Evolutionary conservation across 176 grass and related monocot species (phyloP).

Genomic region (Oryza coarctata): DNA sequence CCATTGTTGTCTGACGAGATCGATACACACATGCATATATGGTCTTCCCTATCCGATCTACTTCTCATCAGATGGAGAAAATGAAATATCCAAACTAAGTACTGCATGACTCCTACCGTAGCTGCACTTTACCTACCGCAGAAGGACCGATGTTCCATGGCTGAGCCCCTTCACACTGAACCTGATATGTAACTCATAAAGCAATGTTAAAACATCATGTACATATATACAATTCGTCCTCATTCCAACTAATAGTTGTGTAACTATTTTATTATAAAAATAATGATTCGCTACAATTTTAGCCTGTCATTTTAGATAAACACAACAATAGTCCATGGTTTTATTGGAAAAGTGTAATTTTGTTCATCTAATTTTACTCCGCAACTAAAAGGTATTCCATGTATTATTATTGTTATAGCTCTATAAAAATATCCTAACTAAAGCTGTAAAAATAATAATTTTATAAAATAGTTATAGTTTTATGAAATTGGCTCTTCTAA

Average conservation of each 20-base stretch:
- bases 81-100: neutral
- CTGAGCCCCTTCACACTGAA: neutral
- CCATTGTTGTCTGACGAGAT: neutral
- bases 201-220: neutral
- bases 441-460: too few relatives aligned
- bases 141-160: conserved; percentile 4
- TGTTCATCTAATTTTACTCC: too few relatives aligned
- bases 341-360: too few relatives aligned
- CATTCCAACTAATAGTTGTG: neutral
- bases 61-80: neutral
- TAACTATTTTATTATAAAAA: too few relatives aligned
- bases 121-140: conserved; percentile 17
- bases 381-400: too few relatives aligned
- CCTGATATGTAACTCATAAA: neutral
- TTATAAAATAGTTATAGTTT: too few relatives aligned
- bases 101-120: neutral
- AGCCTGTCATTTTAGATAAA: too few relatives aligned
- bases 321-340: too few relatives aligned
- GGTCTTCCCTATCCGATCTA: conserved; percentile 31
- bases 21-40: neutral
- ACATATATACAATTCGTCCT: neutral
- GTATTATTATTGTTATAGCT: too few relatives aligned
- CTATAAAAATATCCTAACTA: too few relatives aligned
- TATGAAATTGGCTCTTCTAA: too few relatives aligned
- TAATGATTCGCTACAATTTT: too few relatives aligned